phyloP scores from a whole-genome alignment of 768 basidiomycete species.

The Pleurotus djamor region DNA sequence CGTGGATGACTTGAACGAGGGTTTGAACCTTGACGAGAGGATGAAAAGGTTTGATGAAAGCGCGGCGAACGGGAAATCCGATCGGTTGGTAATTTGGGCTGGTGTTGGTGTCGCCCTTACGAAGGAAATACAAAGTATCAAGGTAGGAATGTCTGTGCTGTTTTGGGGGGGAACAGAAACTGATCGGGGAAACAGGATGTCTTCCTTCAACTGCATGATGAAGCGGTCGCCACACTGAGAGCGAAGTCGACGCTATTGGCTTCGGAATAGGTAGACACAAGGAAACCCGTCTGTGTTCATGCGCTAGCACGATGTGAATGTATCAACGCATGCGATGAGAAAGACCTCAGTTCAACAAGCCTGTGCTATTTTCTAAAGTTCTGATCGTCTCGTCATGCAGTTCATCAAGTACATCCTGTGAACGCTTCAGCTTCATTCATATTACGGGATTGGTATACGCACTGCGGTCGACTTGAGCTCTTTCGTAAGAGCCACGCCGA shows the following conservation, averaged over 20 bases:
- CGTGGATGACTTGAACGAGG: slow-evolving; percentile 24
- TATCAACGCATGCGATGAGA: too few relatives aligned
- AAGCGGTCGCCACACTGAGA: not conserved
- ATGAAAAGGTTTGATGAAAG: slow-evolving; percentile 24
- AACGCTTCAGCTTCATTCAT: not conserved
- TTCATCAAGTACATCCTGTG: not conserved
- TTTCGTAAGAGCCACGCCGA: slow-evolving; percentile 33
- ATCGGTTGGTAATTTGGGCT: slow-evolving; percentile 37
- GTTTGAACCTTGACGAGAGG: slow-evolving; percentile 27
- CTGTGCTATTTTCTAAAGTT: not conserved
- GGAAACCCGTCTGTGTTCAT: too few relatives aligned
- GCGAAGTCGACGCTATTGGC: too few relatives aligned
- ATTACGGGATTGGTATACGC: not conserved
- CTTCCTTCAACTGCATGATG: not conserved
- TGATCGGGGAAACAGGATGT: not conserved
- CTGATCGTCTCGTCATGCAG: not conserved
- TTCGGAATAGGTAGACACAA: too few relatives aligned
- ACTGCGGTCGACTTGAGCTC: slow-evolving; percentile 28
- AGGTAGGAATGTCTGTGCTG: slow-evolving; percentile 15
- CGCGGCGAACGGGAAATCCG: slow-evolving; percentile 22
- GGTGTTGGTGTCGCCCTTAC: slow-evolving; percentile 38
- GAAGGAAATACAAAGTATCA: slow-evolving; percentile 25
- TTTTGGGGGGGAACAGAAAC: not conserved
- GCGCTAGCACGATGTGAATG: too few relatives aligned
- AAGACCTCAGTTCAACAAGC: too few relatives aligned